Conservation (phyloP, 2,329 filamentous ascomycete species). For the Colletotrichum shisoi region DNA sequence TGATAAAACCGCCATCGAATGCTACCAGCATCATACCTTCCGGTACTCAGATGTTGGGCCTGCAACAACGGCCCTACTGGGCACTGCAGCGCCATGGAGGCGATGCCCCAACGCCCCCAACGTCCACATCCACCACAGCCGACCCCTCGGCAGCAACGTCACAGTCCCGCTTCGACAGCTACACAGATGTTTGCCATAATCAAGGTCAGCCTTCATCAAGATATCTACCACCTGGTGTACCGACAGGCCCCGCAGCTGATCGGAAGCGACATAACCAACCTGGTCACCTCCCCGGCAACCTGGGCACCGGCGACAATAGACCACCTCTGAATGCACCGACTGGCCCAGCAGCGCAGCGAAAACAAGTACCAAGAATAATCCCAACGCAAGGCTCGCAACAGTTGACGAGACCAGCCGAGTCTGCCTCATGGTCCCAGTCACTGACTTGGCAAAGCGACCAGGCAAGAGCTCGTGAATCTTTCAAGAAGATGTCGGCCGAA, state of each 20-base stretch:
- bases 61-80: neutral
- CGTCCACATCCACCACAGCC: neutral
- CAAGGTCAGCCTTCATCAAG: neutral
- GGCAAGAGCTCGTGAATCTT: conserved; percentile 47
- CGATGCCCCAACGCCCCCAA: neutral
- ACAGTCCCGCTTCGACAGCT: neutral
- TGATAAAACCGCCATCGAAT: neutral
- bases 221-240: conserved; percentile 3
- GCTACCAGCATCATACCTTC: conserved; percentile 6
- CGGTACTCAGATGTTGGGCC: neutral
- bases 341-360: neutral
- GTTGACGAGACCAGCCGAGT: conserved; percentile 31
- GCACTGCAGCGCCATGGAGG: neutral
- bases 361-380: neutral
- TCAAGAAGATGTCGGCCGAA: conserved; percentile 49
- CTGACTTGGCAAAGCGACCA: conserved; percentile 52
- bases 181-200: conserved; percentile 8
- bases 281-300: conserved; percentile 15
- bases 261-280: conserved; percentile 20
- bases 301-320: conserved; percentile 23
- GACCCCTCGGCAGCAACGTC: conserved; percentile 10
- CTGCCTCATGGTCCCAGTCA: conserved; percentile 51
- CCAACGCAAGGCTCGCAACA: neutral
- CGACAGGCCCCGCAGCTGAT: conserved; percentile 12
- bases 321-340: conserved; percentile 19